Conservation (phyloP, 2,329 filamentous ascomycete species). For the Aspergillus fumigatus region DNA sequence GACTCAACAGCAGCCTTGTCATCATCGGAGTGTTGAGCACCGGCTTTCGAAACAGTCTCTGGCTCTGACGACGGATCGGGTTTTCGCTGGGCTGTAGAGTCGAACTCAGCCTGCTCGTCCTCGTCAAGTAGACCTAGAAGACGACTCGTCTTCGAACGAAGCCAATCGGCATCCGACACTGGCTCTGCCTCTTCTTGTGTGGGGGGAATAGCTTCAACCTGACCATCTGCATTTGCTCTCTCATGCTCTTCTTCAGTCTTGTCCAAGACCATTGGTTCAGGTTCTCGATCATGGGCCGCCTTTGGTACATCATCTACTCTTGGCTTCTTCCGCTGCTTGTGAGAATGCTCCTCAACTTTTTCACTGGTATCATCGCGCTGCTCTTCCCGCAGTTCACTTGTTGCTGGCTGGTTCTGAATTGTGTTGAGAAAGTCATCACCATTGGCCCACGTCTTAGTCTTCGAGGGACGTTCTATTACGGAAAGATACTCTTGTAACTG, state of each 20-base stretch:
- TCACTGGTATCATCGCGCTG: slow-evolving; percentile 16
- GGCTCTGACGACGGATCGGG: slow-evolving; percentile 9
- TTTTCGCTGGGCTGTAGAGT: slow-evolving; percentile 27
- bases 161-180: slow-evolving; percentile 79
- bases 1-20: slow-evolving; percentile 9
- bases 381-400: slow-evolving; percentile 19
- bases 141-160: slow-evolving; percentile 81
- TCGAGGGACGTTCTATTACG: slow-evolving; percentile 68
- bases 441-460: slow-evolving; percentile 60
- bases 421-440: slow-evolving; percentile 41
- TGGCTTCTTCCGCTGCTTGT: slow-evolving; percentile 38
- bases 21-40: slow-evolving; percentile 10
- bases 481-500: slow-evolving; percentile 84
- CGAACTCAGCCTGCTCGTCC: slow-evolving; percentile 42
- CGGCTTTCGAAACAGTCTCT: slow-evolving; percentile 6
- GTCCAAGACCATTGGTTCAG: slow-evolving; percentile 24
- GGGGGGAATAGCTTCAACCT: slow-evolving; percentile 19
- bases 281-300: slow-evolving; percentile 1
- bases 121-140: slow-evolving; percentile 80
- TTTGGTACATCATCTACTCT: slow-evolving; percentile 19
- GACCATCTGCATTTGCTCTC: slow-evolving; percentile 11
- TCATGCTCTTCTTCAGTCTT: slow-evolving; percentile 16
- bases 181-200: slow-evolving; percentile 33
- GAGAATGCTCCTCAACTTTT: slow-evolving; percentile 32
- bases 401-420: slow-evolving; percentile 13